Percentiles rank a stretch among this genome's conserved stretches.
Evolutionary conservation across 148 eudicot species (phyloP).

Genomic region (Rhododendron henanense): DNA sequence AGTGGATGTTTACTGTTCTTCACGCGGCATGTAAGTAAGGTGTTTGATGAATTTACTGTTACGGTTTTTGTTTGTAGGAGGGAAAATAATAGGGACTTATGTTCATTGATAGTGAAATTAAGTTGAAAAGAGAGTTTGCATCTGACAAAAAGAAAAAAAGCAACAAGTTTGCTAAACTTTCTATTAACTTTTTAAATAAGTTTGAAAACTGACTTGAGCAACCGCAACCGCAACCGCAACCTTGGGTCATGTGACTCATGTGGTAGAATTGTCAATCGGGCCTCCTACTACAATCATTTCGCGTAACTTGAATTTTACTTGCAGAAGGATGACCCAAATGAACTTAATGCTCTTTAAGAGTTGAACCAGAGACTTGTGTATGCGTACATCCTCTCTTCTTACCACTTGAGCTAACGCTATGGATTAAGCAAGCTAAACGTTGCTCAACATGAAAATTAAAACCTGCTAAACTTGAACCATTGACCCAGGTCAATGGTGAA

Average conservation of each 20-base stretch:
- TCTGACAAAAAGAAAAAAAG: background rate
- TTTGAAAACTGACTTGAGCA: background rate
- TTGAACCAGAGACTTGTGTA: background rate
- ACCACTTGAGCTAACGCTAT: background rate
- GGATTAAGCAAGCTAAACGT: too few species aligned
- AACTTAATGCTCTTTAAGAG: background rate
- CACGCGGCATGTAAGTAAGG: background rate
- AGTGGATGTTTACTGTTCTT: background rate
- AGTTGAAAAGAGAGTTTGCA: constrained; percentile 5
- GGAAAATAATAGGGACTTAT: background rate
- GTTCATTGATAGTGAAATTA: background rate
- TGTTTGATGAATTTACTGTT: background rate
- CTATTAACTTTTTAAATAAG: too few species aligned
- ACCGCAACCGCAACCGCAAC: background rate
- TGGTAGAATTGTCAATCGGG: background rate
- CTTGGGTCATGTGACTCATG: background rate
- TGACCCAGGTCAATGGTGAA: constrained; percentile 28
- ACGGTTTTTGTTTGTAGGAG: background rate
- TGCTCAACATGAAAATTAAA: background rate
- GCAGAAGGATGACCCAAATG: background rate
- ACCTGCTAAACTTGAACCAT: constrained; percentile 12
- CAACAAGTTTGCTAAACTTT: background rate
- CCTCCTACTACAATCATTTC: background rate
- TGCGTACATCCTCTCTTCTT: background rate
- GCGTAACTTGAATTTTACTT: background rate